Conservation (phyloP, 768 basidiomycete species). For the Trichaptum fuscoviolaceum region DNA sequence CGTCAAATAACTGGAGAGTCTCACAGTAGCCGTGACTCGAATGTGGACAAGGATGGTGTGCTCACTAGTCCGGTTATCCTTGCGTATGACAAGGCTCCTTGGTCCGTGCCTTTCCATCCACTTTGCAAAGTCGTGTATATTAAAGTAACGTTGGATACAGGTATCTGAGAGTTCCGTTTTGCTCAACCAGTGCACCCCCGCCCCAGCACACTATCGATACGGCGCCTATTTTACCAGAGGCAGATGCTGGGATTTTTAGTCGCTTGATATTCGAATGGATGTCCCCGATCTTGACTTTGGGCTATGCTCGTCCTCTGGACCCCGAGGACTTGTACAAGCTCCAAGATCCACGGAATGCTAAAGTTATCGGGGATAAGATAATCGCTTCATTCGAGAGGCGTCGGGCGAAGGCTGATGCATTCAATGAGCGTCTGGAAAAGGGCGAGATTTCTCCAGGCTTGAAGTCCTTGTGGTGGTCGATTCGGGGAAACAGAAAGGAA, state of each 20-base stretch:
- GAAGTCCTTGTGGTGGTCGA: slow-evolving; percentile 52
- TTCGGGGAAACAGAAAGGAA: slow-evolving; percentile 41
- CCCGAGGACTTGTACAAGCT: slow-evolving; percentile 79
- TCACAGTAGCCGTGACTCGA: not conserved
- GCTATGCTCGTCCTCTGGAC: slow-evolving; percentile 78
- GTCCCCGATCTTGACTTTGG: slow-evolving; percentile 61
- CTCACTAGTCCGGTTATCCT: not conserved
- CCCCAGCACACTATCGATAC: slow-evolving; percentile 54
- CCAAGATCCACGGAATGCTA: slow-evolving; percentile 54
- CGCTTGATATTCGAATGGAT: slow-evolving; percentile 73
- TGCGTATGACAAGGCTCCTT: slow-evolving; percentile 2
- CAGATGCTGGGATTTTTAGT: slow-evolving; percentile 52
- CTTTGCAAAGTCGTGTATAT: not conserved
- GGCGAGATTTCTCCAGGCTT: slow-evolving; percentile 59
- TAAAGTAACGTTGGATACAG: not conserved
- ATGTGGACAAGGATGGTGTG: not conserved
- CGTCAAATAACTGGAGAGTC: not conserved
- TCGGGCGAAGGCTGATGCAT: slow-evolving; percentile 50
- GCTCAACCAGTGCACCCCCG: slow-evolving; percentile 22
- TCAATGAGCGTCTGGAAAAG: slow-evolving; percentile 62
- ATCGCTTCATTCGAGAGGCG: slow-evolving; percentile 59
- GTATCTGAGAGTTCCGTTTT: slow-evolving; percentile 3
- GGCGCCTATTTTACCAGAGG: slow-evolving; percentile 59
- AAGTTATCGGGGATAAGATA: slow-evolving; percentile 56
- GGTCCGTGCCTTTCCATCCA: not conserved